Evolutionary conservation across 768 basidiomycete species (phyloP).

Genomic region (Termitomyces sp.): DNA sequence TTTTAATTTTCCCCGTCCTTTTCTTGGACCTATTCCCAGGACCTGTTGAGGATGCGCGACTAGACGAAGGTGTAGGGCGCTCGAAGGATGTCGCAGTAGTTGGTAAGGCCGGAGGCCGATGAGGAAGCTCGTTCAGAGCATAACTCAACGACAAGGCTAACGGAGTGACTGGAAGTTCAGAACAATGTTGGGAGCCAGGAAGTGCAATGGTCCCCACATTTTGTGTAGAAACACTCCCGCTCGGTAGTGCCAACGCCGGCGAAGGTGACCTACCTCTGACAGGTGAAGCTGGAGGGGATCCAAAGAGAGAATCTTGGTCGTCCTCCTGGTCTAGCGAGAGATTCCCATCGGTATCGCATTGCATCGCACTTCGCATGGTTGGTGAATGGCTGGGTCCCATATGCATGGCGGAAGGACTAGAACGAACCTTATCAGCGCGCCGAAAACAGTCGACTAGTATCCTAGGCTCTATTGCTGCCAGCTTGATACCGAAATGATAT

Average conservation of each 20-base stretch:
- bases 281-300: constrained; percentile 71
- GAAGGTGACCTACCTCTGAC: constrained; percentile 70
- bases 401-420: background rate
- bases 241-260: constrained; percentile 53
- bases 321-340: constrained; percentile 22
- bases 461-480: background rate
- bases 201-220: constrained; percentile 98
- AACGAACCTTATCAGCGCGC: constrained; percentile 15
- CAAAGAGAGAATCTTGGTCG: constrained; percentile 74
- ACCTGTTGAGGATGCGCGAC: constrained; percentile 18
- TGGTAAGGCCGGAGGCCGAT: constrained; percentile 31
- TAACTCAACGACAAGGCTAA: constrained; percentile 59
- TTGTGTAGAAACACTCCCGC: constrained; percentile 49
- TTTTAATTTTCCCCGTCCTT: constrained; percentile 28
- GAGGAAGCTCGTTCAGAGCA: constrained; percentile 22
- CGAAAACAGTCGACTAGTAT: background rate
- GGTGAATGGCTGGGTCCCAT: constrained; percentile 3
- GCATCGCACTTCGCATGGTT: constrained; percentile 14
- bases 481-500: background rate
- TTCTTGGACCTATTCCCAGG: constrained; percentile 20
- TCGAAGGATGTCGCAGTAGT: constrained; percentile 3
- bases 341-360: constrained; percentile 10
- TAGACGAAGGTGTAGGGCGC: constrained; percentile 7
- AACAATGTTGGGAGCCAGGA: constrained; percentile 88
- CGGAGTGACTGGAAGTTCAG: constrained; percentile 81